Percentiles rank a stretch among this genome's conserved stretches.
Evolutionary conservation across 106 monocot genomes (phyloP).

Genomic region (Allium fistulosum): DNA sequence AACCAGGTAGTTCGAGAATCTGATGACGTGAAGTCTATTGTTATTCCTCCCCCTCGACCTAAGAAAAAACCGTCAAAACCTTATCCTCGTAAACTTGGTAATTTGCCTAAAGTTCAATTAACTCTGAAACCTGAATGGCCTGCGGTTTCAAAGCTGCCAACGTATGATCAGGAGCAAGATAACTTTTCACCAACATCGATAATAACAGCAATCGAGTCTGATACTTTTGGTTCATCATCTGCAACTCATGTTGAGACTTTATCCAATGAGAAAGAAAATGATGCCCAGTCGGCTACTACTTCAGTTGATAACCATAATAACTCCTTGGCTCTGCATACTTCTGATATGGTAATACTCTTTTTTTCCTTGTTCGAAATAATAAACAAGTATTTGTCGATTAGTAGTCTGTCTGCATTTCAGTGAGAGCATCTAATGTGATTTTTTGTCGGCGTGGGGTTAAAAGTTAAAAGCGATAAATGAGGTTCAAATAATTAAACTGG

Average conservation of each 20-base stretch:
- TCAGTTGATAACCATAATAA: conserved; percentile 16
- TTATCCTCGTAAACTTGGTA: conserved; percentile 68
- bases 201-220: conserved; percentile 40
- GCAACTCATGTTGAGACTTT: conserved; percentile 9
- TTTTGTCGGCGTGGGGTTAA: no score
- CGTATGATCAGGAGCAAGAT: conserved; percentile 18
- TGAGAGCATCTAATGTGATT: no score
- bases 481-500: no score
- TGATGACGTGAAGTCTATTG: conserved; percentile 14
- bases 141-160: background rate
- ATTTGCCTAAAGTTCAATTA: conserved; percentile 4
- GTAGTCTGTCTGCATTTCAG: no score
- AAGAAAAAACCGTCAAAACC: conserved; percentile 74
- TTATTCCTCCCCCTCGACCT: conserved; percentile 85
- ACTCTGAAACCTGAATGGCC: conserved; percentile 16
- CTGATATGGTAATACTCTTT: conserved; percentile 20
- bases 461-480: no score
- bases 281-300: background rate
- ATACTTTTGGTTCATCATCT: conserved; percentile 16
- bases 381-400: no score
- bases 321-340: conserved; percentile 6
- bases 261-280: conserved; percentile 23
- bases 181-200: conserved; percentile 60
- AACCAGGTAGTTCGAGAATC: conserved; percentile 23
- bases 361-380: no score